phyloP scores from a whole-genome alignment of 176 grass and related monocot genomes.

The Guadua angustifolia region DNA sequence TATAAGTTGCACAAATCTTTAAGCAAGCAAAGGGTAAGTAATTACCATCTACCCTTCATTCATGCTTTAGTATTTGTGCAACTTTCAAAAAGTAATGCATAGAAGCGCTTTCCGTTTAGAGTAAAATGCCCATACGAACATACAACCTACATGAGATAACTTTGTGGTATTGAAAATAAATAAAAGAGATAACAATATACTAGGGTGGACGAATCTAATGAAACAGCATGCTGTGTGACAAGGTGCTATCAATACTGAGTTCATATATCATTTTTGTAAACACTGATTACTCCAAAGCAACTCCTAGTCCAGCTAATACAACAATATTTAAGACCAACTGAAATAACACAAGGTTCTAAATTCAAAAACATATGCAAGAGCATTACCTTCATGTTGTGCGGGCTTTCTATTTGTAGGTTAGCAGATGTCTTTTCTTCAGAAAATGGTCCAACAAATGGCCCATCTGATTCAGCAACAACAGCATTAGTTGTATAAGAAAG shows the following conservation, averaged over 20 bases:
- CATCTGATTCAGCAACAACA: conserved; percentile 42
- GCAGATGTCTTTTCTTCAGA: conserved; percentile 43
- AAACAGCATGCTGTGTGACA: not conserved
- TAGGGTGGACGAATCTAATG: conserved; percentile 11
- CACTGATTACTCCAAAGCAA: not conserved
- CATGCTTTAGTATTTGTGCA: too few relatives aligned
- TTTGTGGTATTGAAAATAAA: conserved; percentile 8
- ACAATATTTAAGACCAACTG: conserved; percentile 18
- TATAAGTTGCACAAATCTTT: too few relatives aligned
- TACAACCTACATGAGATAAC: not conserved
- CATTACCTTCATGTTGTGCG: conserved; percentile 61
- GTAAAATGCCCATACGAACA: not conserved
- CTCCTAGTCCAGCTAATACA: not conserved
- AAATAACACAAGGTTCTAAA: conserved; percentile 27
- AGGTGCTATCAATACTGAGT: not conserved
- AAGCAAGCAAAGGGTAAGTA: too few relatives aligned
- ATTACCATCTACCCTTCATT: too few relatives aligned
- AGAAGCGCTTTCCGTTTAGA: too few relatives aligned
- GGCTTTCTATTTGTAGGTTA: conserved; percentile 48
- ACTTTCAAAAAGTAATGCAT: too few relatives aligned
- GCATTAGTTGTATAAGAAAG: conserved; percentile 28
- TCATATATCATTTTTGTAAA: conserved; percentile 10
- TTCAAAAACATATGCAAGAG: conserved; percentile 4
- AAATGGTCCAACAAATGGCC: conserved; percentile 40
- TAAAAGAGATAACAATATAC: conserved; percentile 22